A percentile compares a stretch with the other conserved stretches of the same genome.
These are phyloP conservation scores for Candida buenavistaensis DNA, from an alignment of 1,139 yeast species.

Conservation along the genomic window DNA sequence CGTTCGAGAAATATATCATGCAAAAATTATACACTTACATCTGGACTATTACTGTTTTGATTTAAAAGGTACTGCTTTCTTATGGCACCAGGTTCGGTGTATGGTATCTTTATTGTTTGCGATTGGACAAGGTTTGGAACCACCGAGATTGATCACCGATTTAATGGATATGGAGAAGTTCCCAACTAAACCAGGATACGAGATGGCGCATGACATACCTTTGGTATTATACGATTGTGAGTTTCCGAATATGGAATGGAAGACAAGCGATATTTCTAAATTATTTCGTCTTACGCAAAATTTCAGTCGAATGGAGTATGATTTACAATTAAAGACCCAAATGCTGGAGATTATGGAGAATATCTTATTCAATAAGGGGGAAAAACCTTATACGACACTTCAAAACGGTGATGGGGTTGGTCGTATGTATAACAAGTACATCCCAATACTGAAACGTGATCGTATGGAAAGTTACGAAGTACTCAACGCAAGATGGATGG, in stretches of 20 bases:
- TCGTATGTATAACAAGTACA: constrained; percentile 53
- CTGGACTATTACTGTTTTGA: constrained; percentile 67
- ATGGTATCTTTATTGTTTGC: constrained; percentile 84
- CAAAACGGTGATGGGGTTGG: constrained; percentile 81
- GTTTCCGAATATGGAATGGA: constrained; percentile 75
- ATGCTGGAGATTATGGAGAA: constrained; percentile 32
- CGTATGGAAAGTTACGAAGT: constrained; percentile 62
- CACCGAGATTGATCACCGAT: constrained; percentile 53
- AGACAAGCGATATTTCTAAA: constrained; percentile 15
- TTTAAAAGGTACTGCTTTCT: constrained; percentile 82
- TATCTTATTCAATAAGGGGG: constrained; percentile 8
- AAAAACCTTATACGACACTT: not conserved
- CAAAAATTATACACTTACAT: constrained; percentile 48
- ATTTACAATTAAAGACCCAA: constrained; percentile 36
- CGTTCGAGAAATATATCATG: constrained; percentile 53
- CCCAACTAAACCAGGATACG: constrained; percentile 78
- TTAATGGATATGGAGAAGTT: constrained; percentile 58
- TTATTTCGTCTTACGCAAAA: constrained; percentile 28
- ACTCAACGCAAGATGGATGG: constrained; percentile 63
- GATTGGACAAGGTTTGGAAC: constrained; percentile 78
- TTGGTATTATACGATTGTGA: constrained; percentile 83
- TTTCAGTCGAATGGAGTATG: constrained; percentile 30
- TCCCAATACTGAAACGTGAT: constrained; percentile 58
- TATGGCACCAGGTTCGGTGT: constrained; percentile 98
- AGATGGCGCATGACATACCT: constrained; percentile 93